Base-by-base conservation (phyloP, 1,284 basidiomycete species). In the Trametes polyzona region DNA sequence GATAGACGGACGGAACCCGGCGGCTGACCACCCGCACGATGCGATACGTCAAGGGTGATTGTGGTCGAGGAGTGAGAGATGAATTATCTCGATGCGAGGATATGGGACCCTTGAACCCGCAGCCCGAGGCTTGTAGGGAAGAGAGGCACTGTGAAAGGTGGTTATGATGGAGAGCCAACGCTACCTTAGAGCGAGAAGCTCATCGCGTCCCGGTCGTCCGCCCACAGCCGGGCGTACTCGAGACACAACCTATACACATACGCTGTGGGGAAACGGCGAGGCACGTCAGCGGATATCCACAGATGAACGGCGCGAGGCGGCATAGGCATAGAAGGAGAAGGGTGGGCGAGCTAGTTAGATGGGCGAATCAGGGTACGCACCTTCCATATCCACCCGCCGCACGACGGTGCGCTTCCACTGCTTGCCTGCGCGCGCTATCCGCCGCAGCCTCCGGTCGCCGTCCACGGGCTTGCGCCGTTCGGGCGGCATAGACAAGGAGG, bases 241-340 rank as follows among this genome's bases (percentile, higher is more conserved):
- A 98, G 75, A 67, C 92, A 90, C 16, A 98, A 76, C 56, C 93
- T 79, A 72, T 93, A 96, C n/a, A 96, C 86, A 72, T 96, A 92
- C 24, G 82, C 88, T 91, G 67, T 58, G 61, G n/a, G 59, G 55
- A 53, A 49, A 33, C 56, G 56, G 26, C 63, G 47, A 54, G 33
- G n/a, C 47, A 24, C n/a, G 32, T 52, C 37, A 67, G 57, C 55
- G 53, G 39, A 23, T 16, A 41, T 27, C 16, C 35, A 40, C 8
- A 23, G 36, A 52, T 50, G 39, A 52, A 55, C 33, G 27, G 29
- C 48, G 30, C 44, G 46, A 47, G 46, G 49, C 46, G 55, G 43
- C 24, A 47, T 21, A 33, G 36, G 27, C 41, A 8, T 36, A 36
- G 41, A 43, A 39, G 37, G n/a, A n/a, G n/a, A n/a, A n/a, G n/a